Evolutionary conservation across 2,329 filamentous ascomycete genomes (phyloP), one percentile per base, ranked within the genome.

Genomic region (Alternaria incomplexa): DNA sequence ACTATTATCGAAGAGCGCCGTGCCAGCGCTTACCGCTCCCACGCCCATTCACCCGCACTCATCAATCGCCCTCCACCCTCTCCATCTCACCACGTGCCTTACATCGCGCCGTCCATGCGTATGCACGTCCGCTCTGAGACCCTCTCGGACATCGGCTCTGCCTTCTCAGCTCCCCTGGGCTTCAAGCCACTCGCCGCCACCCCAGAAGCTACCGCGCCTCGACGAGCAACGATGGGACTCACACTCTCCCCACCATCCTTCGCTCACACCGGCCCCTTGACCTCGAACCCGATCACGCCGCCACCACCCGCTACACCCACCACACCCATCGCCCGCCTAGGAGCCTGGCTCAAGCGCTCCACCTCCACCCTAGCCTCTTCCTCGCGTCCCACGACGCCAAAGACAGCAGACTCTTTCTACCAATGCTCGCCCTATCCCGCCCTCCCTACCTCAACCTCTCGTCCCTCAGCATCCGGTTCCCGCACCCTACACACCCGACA

Each of bases 1-100:
- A 83, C 81, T 22, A 84, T 84, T 55, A 79, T 84, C 52, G 82
- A 84, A 67, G 82, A 84, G 67, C 79, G 79, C 15, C 74, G 81
- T n/a, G 79, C 78, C 26, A 80, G 80, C 51, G 75, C 76, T 9
- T 77, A 77, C 61, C 71, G 75, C 28, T 74, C 73, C 0, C 68
- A 72, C 23, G 72, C 70, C 22, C 70, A 73, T n/a, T 71, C 72
- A 2, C 70, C 77, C 3, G 63, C 71, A 8, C 63, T 76, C 44
- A 66, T 68, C 71, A 69, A 69, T 55, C 67, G 73, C 10, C 70
- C 75, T 64, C 71, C 73, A 40, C 77, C 69, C 10, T 79, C 78
- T 0, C 77, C 77, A 20, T 75, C 75, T 11, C 75, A 79, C 58
- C 83, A 84, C 64, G 75, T 84, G 1, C 81, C 82, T n/a, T 81